phyloP scores from a whole-genome alignment of 2,329 filamentous ascomycete species.

The Helminthosporium solani region DNA sequence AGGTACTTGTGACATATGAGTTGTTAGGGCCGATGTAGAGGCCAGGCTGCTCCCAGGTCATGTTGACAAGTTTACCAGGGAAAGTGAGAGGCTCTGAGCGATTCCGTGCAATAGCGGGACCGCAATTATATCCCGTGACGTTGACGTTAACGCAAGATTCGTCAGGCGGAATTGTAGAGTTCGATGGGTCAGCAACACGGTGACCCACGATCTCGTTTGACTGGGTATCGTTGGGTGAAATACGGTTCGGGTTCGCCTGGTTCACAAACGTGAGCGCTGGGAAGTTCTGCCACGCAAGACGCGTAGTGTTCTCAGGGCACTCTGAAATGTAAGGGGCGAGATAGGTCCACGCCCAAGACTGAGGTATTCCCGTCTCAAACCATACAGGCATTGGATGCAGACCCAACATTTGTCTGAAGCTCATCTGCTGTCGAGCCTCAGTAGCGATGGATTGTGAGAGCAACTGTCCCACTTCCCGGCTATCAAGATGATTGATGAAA shows the following conservation, averaged over 20 bases:
- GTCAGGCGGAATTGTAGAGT: constrained; percentile 46
- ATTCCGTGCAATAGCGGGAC: constrained; percentile 67
- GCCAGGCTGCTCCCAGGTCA: constrained; percentile 73
- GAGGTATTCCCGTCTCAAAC: constrained; percentile 77
- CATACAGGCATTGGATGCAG: constrained; percentile 80
- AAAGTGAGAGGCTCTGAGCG: constrained; percentile 70
- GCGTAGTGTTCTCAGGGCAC: constrained; percentile 71
- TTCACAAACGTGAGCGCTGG: constrained; percentile 70
- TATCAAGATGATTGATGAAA: constrained; percentile 75
- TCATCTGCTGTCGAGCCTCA: constrained; percentile 79
- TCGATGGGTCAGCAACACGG: constrained; percentile 58
- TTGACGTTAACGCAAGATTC: constrained; percentile 62
- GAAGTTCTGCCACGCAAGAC: constrained; percentile 83
- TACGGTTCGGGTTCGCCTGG: constrained; percentile 71
- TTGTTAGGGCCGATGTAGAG: constrained; percentile 74
- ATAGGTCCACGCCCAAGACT: constrained; percentile 82
- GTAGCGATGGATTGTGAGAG: constrained; percentile 75
- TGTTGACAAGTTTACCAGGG: constrained; percentile 68
- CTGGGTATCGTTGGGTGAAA: constrained; percentile 62
- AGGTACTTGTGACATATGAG: constrained; percentile 68
- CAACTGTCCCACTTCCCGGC: constrained; percentile 70
- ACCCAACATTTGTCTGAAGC: constrained; percentile 80
- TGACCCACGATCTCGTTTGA: constrained; percentile 65
- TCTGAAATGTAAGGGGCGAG: constrained; percentile 78
- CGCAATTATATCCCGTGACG: constrained; percentile 57